phyloP scores from a whole-genome alignment of 192 early-diverging fungal genomes.

The Globomyces pollinis-pini region DNA sequence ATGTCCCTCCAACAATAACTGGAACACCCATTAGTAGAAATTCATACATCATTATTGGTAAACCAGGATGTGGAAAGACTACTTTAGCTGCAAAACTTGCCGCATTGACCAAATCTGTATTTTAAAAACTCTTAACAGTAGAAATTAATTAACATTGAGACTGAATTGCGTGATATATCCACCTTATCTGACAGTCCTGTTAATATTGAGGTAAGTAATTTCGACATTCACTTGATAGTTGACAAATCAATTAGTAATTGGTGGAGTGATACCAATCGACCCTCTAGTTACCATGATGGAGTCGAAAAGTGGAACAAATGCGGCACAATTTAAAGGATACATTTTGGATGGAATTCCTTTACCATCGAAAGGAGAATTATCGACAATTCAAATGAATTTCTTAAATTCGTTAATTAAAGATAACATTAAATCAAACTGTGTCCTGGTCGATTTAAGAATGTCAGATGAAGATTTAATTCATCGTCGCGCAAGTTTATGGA shows the following conservation, averaged over 20 bases:
- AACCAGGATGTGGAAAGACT: conserved; percentile 32
- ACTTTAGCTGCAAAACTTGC: conserved; percentile 32
- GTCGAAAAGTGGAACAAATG: neutral
- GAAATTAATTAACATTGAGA: neutral
- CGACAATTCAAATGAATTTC: conserved; percentile 10
- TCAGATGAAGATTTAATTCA: conserved; percentile 23
- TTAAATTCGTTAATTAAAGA: neutral
- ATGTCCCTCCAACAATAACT: neutral
- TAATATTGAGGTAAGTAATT: too few relatives aligned
- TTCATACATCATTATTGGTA: conserved; percentile 34
- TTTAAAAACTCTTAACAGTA: conserved; percentile 9
- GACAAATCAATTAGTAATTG: too few relatives aligned
- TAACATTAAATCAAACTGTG: neutral
- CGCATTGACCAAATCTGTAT: neutral
- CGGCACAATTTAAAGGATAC: conserved; percentile 3
- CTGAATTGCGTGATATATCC: too few relatives aligned
- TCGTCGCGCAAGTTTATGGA: conserved; percentile 24
- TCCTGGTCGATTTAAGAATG: conserved; percentile 31
- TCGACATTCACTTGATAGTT: neutral
- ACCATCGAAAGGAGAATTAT: conserved; percentile 1
- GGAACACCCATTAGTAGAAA: neutral
- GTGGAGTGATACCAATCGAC: too few relatives aligned
- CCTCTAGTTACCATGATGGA: neutral
- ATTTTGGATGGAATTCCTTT: conserved; percentile 7
- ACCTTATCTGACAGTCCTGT: too few relatives aligned